These are phyloP conservation scores for Paraglomus occultum DNA, from an alignment of 192 early-diverging fungal species.

Conservation along the genomic window DNA sequence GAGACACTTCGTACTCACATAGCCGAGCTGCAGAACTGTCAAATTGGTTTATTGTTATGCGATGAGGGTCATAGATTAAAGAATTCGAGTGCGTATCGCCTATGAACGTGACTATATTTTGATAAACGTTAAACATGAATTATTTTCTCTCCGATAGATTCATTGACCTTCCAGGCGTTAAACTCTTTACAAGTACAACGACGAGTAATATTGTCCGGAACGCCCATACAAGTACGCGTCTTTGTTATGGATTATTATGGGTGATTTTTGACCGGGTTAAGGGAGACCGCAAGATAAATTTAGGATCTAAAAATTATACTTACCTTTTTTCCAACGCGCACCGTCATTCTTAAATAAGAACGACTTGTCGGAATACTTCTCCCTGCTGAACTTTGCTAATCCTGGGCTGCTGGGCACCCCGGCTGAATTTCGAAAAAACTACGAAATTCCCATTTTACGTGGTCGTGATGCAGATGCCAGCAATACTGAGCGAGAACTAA, in stretches of 20 bases:
- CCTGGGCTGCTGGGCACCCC: constrained; percentile 88
- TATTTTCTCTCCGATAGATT: constrained; percentile 41
- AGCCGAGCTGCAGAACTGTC: constrained; percentile 67
- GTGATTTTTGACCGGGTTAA: too few species aligned
- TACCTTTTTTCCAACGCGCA: too few species aligned
- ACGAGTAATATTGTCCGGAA: constrained; percentile 94
- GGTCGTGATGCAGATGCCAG: constrained; percentile 91
- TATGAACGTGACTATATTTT: background rate
- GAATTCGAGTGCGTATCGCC: constrained; percentile 59
- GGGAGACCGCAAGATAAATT: too few species aligned
- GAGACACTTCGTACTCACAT: constrained; percentile 89
- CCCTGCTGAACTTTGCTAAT: constrained; percentile 91
- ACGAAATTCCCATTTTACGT: constrained; percentile 89
- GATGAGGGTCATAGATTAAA: constrained; percentile 98
- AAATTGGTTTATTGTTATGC: constrained; percentile 91
- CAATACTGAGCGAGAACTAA: constrained; percentile 67
- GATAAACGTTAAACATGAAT: constrained; percentile 1
- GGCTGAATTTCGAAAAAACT: constrained; percentile 88
- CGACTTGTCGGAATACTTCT: constrained; percentile 91
- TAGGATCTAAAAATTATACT: too few species aligned
- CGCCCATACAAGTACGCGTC: constrained; percentile 74
- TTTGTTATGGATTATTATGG: too few species aligned
- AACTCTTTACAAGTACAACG: constrained; percentile 86
- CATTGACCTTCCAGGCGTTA: constrained; percentile 77
- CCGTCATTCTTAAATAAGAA: constrained; percentile 45